phyloP scores from a whole-genome alignment of 2,329 filamentous ascomycete genomes.

The Neonectria punicea region DNA sequence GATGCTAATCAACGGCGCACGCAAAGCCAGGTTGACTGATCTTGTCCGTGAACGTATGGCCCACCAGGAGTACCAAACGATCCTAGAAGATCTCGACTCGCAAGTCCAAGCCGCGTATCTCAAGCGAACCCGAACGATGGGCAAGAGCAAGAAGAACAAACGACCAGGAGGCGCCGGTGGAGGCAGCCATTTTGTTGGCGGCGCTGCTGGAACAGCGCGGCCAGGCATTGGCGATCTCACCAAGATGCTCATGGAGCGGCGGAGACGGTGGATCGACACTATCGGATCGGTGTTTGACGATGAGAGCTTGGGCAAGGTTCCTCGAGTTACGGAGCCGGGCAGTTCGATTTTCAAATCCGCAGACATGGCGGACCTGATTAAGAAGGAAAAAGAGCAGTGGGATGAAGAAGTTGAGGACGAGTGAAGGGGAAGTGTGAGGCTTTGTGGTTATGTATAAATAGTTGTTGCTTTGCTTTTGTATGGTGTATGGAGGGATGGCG shows the following conservation, averaged over 20 bases:
- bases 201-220: constrained; percentile 71
- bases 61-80: constrained; percentile 95
- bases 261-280: constrained; percentile 87
- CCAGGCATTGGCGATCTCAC: constrained; percentile 91
- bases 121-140: constrained; percentile 93
- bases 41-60: constrained; percentile 93
- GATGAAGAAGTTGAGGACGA: constrained; percentile 81
- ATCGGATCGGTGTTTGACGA: constrained; percentile 92
- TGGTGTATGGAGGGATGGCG: constrained; percentile 28
- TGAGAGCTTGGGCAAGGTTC: constrained; percentile 79
- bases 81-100: constrained; percentile 93
- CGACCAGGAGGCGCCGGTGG: constrained; percentile 79
- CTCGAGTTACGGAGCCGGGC: constrained; percentile 69
- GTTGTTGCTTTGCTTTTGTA: constrained; percentile 10
- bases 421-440: constrained; percentile 40
- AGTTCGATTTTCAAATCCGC: constrained; percentile 79
- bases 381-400: constrained; percentile 82
- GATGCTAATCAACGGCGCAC: constrained; percentile 87
- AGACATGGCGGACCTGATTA: constrained; percentile 78
- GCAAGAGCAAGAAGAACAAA: constrained; percentile 93
- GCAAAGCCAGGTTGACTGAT: constrained; percentile 87
- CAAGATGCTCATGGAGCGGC: constrained; percentile 90
- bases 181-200: constrained; percentile 71
- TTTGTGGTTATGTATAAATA: constrained; percentile 24
- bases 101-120: constrained; percentile 96